These are phyloP conservation scores for Podila clonocystis DNA, from an alignment of 192 early-diverging fungal genomes.

Conservation along the genomic window DNA sequence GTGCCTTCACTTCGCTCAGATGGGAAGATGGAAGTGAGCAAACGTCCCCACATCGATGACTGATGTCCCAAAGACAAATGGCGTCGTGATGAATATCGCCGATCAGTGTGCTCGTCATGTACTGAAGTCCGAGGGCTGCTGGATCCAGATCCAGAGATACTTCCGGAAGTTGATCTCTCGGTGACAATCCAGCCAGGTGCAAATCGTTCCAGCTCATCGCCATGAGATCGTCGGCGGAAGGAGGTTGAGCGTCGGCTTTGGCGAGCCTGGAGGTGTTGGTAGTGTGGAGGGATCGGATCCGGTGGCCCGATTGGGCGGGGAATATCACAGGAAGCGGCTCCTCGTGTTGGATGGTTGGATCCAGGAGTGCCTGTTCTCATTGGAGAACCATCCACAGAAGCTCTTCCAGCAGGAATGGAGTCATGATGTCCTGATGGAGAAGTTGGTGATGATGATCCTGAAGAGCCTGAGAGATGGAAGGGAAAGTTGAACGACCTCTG, in stretches of 20 bases:
- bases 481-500: slow-evolving; percentile 50
- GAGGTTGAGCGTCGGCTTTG: slow-evolving; percentile 5
- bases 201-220: slow-evolving; percentile 34
- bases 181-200: slow-evolving; percentile 23
- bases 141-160: background rate
- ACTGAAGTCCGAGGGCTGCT: background rate
- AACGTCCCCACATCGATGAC: slow-evolving; percentile 32
- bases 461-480: slow-evolving; percentile 2
- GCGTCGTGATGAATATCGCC: slow-evolving; percentile 4
- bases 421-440: background rate
- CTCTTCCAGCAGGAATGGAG: background rate
- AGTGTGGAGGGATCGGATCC: slow-evolving; percentile 44
- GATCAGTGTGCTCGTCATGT: background rate
- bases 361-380: background rate
- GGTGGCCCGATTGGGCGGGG: slow-evolving; percentile 36
- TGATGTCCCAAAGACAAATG: slow-evolving; percentile 21
- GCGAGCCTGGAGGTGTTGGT: slow-evolving; percentile 44
- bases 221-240: slow-evolving; percentile 37
- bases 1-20: background rate
- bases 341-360: background rate
- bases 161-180: background rate
- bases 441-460: background rate
- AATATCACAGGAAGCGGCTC: slow-evolving; percentile 11
- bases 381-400: slow-evolving; percentile 19
- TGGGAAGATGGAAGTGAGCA: slow-evolving; percentile 32